Base-by-base conservation (phyloP, 257 asterid genomes). In the Misopates orontium region DNA sequence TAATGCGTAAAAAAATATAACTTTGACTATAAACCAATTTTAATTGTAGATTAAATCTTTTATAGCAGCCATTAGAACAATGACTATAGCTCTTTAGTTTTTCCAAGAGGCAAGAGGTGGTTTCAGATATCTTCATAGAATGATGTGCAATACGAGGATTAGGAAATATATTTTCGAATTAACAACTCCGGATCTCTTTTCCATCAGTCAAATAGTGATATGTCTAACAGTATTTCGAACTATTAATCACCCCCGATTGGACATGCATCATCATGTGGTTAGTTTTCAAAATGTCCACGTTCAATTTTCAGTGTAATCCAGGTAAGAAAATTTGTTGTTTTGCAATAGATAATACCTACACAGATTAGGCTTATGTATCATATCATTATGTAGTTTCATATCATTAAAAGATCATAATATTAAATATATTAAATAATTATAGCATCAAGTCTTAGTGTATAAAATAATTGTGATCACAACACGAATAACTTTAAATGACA, bases 301-400 rank as follows among this genome's bases (percentile, higher is more conserved):
- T 19, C 65, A 77, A 55, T 23, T 78, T 18, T 18, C 68, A 78
- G 78, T 81, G 82, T 70, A 14, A 67, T 73, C 76, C 80, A 73
- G 70, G 80, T 71, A 82, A 70, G 75, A 71, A 41, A 56, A 54
- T 77, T 18, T 17, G 80, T 21, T 75, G 67, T 67, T 64, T 67
- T 51, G 71, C 72, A 71, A 51, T 44, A 73, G 59, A 28, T 28
- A 28, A 28, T 28, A 28, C 7, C 7, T 28, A 28, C 36, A 2
- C n/a, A n/a, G n/a, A n/a, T n/a, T n/a, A n/a, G n/a, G n/a, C n/a
- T n/a, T n/a, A n/a, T n/a, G n/a, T n/a, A n/a, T n/a, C n/a, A n/a
- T n/a, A n/a, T n/a, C n/a, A n/a, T n/a, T n/a, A n/a, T n/a, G n/a
- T n/a, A n/a, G n/a, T n/a, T n/a, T n/a, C n/a, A n/a, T n/a, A n/a